phyloP scores from a whole-genome alignment of 768 basidiomycete species.

The Suillus bovinus region DNA sequence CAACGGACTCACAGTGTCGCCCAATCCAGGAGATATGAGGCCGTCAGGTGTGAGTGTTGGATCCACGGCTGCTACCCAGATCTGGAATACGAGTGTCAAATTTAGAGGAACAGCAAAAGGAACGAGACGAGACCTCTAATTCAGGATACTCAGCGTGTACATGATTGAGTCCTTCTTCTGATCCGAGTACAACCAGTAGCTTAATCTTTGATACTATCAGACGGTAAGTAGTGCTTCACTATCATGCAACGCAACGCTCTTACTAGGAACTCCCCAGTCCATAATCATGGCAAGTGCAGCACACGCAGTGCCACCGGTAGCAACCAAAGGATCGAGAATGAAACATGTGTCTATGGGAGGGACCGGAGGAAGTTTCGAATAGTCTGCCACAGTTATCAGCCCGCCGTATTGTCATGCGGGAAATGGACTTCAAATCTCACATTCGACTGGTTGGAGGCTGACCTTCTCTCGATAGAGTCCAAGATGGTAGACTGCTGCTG shows the following conservation, averaged over 20 bases:
- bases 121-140: conserved; percentile 58
- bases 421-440: conserved; percentile 39
- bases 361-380: conserved; percentile 81
- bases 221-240: conserved; percentile 5
- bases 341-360: conserved; percentile 83
- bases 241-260: conserved; percentile 17
- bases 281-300: conserved; percentile 86
- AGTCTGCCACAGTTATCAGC: conserved; percentile 51
- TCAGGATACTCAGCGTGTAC: conserved; percentile 71
- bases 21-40: conserved; percentile 86
- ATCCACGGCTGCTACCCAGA: conserved; percentile 87
- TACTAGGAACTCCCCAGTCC: conserved; percentile 81
- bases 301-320: conserved; percentile 89
- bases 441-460: conserved; percentile 88
- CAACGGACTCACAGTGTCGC: conserved; percentile 70
- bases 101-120: neutral
- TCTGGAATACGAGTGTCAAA: conserved; percentile 44
- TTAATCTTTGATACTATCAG: conserved; percentile 67
- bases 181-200: conserved; percentile 80
- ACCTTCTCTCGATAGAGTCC: conserved; percentile 89
- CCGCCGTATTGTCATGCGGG: neutral
- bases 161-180: conserved; percentile 66
- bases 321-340: conserved; percentile 89
- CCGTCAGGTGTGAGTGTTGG: conserved; percentile 69
- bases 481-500: conserved; percentile 86